phyloP scores from a whole-genome alignment of 441 rosid species.

The Adansonia madagascariensis region DNA sequence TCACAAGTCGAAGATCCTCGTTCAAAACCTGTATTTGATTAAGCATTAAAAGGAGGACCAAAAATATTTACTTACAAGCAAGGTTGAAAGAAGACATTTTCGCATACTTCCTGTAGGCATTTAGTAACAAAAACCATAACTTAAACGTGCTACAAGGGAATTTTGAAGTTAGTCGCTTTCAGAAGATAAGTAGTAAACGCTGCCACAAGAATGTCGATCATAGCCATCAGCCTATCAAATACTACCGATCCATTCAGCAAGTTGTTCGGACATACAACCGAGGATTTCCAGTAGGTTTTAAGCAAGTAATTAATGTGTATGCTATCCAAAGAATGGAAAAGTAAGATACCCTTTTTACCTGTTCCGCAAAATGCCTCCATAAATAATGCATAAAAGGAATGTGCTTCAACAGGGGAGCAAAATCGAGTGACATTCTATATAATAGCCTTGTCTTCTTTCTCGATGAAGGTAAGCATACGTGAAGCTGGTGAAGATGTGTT shows the following conservation, averaged over 20 bases:
- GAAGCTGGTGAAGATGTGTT: slow-evolving; percentile 95
- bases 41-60: neutral
- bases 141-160: neutral
- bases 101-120: neutral
- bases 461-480: slow-evolving; percentile 87
- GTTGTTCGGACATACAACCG: neutral
- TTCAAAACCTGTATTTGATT: slow-evolving; percentile 64
- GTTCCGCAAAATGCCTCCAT: slow-evolving; percentile 94
- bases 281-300: neutral
- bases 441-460: slow-evolving; percentile 75
- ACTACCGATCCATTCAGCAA: neutral
- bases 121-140: neutral
- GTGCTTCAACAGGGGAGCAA: slow-evolving; percentile 79
- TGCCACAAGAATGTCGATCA: neutral
- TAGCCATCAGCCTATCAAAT: neutral
- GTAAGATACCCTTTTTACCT: slow-evolving; percentile 47
- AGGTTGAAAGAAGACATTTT: neutral
- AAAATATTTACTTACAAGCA: neutral
- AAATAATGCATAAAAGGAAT: slow-evolving; percentile 81
- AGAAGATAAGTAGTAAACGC: neutral
- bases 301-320: neutral
- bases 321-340: neutral
- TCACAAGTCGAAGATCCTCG: slow-evolving; percentile 81
- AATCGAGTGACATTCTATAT: slow-evolving; percentile 92
- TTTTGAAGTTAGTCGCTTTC: neutral